Percentiles rank a stretch among this genome's conserved stretches.
Conservation (phyloP, 768 basidiomycete species). For the Termitomyces eurrhizus region DNA sequence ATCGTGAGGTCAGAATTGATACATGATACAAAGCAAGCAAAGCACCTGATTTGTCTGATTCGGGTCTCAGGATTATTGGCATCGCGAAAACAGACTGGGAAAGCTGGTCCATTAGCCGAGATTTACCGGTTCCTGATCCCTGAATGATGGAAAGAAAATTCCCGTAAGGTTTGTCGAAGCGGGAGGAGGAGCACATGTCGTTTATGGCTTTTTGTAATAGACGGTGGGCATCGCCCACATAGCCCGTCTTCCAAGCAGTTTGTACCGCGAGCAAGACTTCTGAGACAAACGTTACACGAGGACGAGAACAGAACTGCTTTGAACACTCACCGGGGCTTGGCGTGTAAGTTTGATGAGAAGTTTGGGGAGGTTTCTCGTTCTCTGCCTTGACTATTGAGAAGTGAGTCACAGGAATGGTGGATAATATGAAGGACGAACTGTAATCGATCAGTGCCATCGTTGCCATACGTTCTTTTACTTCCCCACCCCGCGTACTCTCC, state of each 20-base stretch:
- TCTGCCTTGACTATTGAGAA: no score
- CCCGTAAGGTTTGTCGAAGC: not conserved
- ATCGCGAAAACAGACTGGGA: constrained; percentile 3
- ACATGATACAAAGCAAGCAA: not conserved
- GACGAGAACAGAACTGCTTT: no score
- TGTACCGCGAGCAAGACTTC: no score
- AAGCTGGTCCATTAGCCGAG: constrained; percentile 6
- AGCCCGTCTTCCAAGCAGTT: not conserved
- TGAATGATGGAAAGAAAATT: constrained; percentile 5
- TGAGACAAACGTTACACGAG: no score
- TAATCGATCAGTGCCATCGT: no score
- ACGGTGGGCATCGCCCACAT: not conserved
- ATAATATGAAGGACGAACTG: no score
- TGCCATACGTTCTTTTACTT: no score
- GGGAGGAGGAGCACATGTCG: not conserved
- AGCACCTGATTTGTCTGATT: not conserved
- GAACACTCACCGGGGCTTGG: no score
- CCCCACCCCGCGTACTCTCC: no score
- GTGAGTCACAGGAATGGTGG: no score
- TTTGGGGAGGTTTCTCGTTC: no score
- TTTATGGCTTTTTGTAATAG: not conserved
- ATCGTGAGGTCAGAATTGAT: not conserved
- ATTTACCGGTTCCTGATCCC: constrained; percentile 5
- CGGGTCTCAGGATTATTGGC: not conserved
- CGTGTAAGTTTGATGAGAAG: no score